Conservation (phyloP, 371 early-diverging fungal genomes). For the Syncephalastrum monosporum region DNA sequence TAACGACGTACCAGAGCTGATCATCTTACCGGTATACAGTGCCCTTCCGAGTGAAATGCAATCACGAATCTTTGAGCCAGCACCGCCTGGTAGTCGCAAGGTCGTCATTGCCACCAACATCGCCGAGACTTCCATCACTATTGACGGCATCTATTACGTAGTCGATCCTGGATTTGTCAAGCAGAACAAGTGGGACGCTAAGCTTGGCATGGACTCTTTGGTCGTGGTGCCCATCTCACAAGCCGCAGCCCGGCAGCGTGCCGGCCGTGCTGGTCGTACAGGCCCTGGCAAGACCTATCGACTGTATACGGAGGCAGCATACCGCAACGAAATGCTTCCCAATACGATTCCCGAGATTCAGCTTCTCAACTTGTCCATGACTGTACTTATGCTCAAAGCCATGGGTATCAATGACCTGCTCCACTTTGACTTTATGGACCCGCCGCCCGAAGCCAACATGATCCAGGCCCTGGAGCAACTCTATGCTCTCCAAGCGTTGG, state of each 20-base stretch:
- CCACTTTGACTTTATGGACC: constrained; percentile 97
- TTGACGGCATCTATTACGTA: constrained; percentile 98
- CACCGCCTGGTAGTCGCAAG: constrained; percentile 90
- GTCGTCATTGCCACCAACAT: constrained; percentile 99
- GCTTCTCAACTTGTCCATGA: constrained; percentile 90
- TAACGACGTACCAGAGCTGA: constrained; percentile 88
- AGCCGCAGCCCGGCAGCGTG: constrained; percentile 94
- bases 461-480: constrained; percentile 93
- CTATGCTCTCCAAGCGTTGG: constrained; percentile 93
- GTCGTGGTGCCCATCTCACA: constrained; percentile 93
- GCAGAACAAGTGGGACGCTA: constrained; percentile 94
- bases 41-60: constrained; percentile 94
- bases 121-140: constrained; percentile 99
- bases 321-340: constrained; percentile 94
- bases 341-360: constrained; percentile 98
- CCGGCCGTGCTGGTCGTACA: constrained; percentile 99
- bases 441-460: constrained; percentile 91
- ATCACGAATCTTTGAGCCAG: constrained; percentile 92
- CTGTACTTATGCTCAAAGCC: constrained; percentile 91
- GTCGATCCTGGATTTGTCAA: constrained; percentile 98
- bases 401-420: constrained; percentile 96
- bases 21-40: constrained; percentile 93
- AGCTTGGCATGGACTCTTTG: constrained; percentile 93
- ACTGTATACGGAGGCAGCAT: constrained; percentile 95
- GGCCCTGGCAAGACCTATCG: constrained; percentile 97